Conservation (phyloP, 1,284 basidiomycete species). For the Wolfiporia cocos region DNA sequence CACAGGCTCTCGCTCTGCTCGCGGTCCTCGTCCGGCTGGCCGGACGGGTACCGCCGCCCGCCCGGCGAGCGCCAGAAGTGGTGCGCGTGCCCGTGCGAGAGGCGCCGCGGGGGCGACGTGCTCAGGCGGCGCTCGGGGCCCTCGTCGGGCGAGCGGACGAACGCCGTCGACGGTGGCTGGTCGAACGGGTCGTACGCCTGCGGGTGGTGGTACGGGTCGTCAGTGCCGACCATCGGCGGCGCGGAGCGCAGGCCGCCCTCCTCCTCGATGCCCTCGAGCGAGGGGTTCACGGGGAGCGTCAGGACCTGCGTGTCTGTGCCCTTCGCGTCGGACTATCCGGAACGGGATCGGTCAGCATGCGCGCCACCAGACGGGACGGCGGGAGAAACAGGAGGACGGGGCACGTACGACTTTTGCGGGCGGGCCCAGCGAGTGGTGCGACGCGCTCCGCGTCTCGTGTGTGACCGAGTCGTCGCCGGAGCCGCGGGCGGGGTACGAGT, state of each 20-base stretch:
- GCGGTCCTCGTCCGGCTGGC: slow-evolving; percentile 26
- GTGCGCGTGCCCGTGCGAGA: slow-evolving; percentile 10
- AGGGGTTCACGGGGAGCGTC: slow-evolving; percentile 10
- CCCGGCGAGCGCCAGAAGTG: slow-evolving; percentile 20
- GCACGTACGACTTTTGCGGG: slow-evolving; percentile 12
- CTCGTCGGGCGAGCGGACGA: slow-evolving; percentile 19
- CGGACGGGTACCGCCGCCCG: slow-evolving; percentile 27
- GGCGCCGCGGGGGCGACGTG: slow-evolving; percentile 2
- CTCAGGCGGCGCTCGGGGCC: slow-evolving; percentile 5
- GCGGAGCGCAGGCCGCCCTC: slow-evolving; percentile 21
- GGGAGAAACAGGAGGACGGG: too few relatives aligned
- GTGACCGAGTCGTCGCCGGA: slow-evolving; percentile 37
- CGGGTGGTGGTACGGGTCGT: slow-evolving; percentile 15
- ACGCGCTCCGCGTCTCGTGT: slow-evolving; percentile 42
- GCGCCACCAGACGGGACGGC: too few relatives aligned
- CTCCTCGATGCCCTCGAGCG: slow-evolving; percentile 13
- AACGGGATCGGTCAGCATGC: not conserved
- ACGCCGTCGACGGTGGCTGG: slow-evolving; percentile 26
- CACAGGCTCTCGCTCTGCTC: slow-evolving; percentile 35
- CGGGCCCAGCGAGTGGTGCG: slow-evolving; percentile 9
- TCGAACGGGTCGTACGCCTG: slow-evolving; percentile 24
- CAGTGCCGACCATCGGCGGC: slow-evolving; percentile 22
- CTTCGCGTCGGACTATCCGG: slow-evolving; percentile 5
- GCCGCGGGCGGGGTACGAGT: slow-evolving; percentile 56
- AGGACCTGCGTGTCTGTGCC: slow-evolving; percentile 6